Evolutionary conservation across 331 rosid genomes (phyloP), one percentile per base, ranked within the genome.

Genomic region (Malus hybrid): DNA sequence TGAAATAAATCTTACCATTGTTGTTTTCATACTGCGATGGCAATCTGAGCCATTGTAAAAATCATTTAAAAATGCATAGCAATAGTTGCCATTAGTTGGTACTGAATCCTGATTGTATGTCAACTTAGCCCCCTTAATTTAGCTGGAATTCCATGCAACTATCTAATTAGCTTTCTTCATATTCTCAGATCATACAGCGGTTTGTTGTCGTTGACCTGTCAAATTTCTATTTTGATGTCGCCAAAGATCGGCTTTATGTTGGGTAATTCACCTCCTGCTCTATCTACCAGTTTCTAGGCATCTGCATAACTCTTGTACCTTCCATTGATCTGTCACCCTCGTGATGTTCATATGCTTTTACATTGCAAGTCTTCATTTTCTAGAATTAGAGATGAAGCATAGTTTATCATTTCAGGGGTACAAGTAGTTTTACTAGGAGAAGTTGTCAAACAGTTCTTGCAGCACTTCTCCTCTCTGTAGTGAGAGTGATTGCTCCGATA

Each of bases 391-490:
- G 61, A 74, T 2, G 15, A 6, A n/a, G 61, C 70, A 62, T 63
- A 0, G 14, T 74, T 67, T 70, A 44, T 76, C 15, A 2, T 81
- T 84, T 70, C 86, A 95, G 99, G 80, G 99, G 99, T 48, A 85
- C 97, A 6, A 71, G 77, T 36, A 92, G 96, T 86, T 89, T 82
- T 82, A 95, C 99, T 3, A 86, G 99, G 85, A 92, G 88, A 85
- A 95, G 92, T 76, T 95, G 97, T 76, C 97, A 95, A 86, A 95
- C 97, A 77, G 97, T 95, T 85, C 97, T 95, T 57, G 91, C 91
- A 24, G 96, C 86, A 64, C 96, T 90, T 84, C 87, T 95, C 24
- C 89, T 92, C 65, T 89, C 96, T 79, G 89, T 90, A 64, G 86
- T 85, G 57, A 86, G 90, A 85, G 86, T 90, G 60, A 74, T 95